These are phyloP conservation scores for Papiliotrema flavescens DNA, from an alignment of 1,284 basidiomycete species.

Conservation along the genomic window DNA sequence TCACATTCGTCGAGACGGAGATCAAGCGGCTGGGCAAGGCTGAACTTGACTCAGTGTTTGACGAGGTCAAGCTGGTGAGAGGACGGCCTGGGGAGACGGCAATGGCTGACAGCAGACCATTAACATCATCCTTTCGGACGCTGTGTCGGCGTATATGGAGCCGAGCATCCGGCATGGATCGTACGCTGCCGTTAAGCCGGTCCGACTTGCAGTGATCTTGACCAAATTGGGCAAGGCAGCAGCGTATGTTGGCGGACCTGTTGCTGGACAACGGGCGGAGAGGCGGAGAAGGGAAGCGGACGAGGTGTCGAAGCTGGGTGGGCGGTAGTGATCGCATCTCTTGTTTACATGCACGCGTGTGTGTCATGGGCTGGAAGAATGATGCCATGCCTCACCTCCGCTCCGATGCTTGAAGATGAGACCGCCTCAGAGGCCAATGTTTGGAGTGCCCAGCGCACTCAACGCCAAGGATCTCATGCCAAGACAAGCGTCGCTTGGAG, in stretches of 20 bases:
- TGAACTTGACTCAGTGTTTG: slow-evolving; percentile 70
- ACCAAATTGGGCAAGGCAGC: slow-evolving; percentile 70
- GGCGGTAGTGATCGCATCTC: background rate
- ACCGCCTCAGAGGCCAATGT: too few relatives aligned
- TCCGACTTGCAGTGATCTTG: slow-evolving; percentile 68
- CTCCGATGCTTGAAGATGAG: too few relatives aligned
- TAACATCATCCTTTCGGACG: slow-evolving; percentile 68
- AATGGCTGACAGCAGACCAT: slow-evolving; percentile 58
- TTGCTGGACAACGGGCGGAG: slow-evolving; percentile 55
- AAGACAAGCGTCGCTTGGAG: too few relatives aligned
- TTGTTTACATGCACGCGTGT: too few relatives aligned
- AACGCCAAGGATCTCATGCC: too few relatives aligned
- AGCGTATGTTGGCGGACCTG: slow-evolving; percentile 53
- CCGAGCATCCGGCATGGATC: slow-evolving; percentile 67
- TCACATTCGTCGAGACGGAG: slow-evolving; percentile 79
- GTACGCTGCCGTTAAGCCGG: slow-evolving; percentile 68
- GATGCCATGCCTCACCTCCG: too few relatives aligned
- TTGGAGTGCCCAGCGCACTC: too few relatives aligned
- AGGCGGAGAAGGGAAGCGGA: slow-evolving; percentile 75
- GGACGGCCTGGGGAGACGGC: background rate
- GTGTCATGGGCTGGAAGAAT: too few relatives aligned
- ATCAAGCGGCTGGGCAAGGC: slow-evolving; percentile 67
- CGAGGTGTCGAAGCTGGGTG: slow-evolving; percentile 37
- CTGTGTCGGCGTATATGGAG: slow-evolving; percentile 74
- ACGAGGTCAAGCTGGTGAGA: slow-evolving; percentile 74